Evolutionary conservation across 148 eudicot genomes (phyloP), one percentile per base, ranked within the genome.

Genomic region (Arbutus unedo): DNA sequence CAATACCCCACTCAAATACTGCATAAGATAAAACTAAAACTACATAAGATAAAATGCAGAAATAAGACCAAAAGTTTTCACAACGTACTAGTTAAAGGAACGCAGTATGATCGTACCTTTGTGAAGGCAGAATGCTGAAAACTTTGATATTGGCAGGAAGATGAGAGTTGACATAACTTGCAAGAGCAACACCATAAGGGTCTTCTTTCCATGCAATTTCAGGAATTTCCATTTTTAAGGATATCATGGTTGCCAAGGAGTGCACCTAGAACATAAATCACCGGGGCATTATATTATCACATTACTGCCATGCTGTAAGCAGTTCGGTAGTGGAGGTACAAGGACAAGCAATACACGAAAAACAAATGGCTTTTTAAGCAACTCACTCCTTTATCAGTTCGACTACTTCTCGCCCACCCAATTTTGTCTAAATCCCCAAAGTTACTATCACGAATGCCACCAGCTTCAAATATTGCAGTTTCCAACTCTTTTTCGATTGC

Each of bases 311-410:
- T 25, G 47, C 4, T 4, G 43, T 49, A 18, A 82, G 19, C 57
- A 56, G 48, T 43, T 23, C 14, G 10, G 62, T 10, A 51, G 67
- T 25, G 72, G 70, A 4, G 13, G 54, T 8, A 59, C 10, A 49
- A 44, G 23, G 77, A 11, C 64, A 50, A 56, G 45, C 44, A 62
- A 56, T 18, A 78, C 73, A 78, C 23, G 48, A 74, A 47, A 74
- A 75, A 10, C 16, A 64, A 50, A 13, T 23, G 53, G 62, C 64
- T 38, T 21, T 54, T 74, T 15, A 68, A 77, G 44, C 47, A 81
- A 77, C 93, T 91, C 88, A 94, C 98, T 90, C 98, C 95, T 92
- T 94, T 94, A 83, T 96, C 98, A 53, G 96, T 96, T 59, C 98
- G 90, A 78, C 98, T 96, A 88, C 98, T 96, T 80, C 94, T 91